A percentile compares a stretch with the other conserved stretches of the same genome.
Conservation (phyloP, 2,329 filamentous ascomycete species). For the Whalleya microplaca region DNA sequence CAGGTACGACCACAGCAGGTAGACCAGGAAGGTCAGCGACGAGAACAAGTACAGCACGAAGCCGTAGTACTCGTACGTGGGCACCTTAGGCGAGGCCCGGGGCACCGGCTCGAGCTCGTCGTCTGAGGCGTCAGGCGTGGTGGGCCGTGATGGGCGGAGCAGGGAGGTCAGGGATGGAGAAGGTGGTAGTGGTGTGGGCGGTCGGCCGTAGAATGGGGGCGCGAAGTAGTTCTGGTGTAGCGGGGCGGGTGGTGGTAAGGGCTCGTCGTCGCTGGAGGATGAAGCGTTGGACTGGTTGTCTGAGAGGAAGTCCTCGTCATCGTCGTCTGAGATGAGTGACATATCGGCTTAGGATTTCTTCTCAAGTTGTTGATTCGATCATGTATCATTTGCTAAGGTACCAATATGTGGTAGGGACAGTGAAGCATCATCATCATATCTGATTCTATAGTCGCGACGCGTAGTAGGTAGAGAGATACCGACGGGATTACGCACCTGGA, state of each 20-base stretch:
- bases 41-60: slow-evolving; percentile 95
- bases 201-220: slow-evolving; percentile 95
- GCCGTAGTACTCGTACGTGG: slow-evolving; percentile 99
- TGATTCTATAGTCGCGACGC: background rate
- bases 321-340: slow-evolving; percentile 33
- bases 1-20: slow-evolving; percentile 83
- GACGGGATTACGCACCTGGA: no score
- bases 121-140: slow-evolving; percentile 89
- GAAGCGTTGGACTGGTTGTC: slow-evolving; percentile 36
- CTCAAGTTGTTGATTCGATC: background rate
- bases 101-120: slow-evolving; percentile 80
- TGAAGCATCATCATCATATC: background rate
- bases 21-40: slow-evolving; percentile 76
- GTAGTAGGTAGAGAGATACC: no score
- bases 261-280: slow-evolving; percentile 36
- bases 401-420: background rate
- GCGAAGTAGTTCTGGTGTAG: slow-evolving; percentile 61
- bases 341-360: slow-evolving; percentile 13
- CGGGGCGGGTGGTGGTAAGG: slow-evolving; percentile 46
- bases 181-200: slow-evolving; percentile 91
- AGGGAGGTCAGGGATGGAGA: slow-evolving; percentile 92
- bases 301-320: slow-evolving; percentile 30
- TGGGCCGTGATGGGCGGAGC: slow-evolving; percentile 86
- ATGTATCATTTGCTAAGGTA: background rate
- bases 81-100: slow-evolving; percentile 86